These are phyloP conservation scores for Stemphylium vesicarium DNA, from an alignment of 2,329 filamentous ascomycete genomes.

Conservation along the genomic window DNA sequence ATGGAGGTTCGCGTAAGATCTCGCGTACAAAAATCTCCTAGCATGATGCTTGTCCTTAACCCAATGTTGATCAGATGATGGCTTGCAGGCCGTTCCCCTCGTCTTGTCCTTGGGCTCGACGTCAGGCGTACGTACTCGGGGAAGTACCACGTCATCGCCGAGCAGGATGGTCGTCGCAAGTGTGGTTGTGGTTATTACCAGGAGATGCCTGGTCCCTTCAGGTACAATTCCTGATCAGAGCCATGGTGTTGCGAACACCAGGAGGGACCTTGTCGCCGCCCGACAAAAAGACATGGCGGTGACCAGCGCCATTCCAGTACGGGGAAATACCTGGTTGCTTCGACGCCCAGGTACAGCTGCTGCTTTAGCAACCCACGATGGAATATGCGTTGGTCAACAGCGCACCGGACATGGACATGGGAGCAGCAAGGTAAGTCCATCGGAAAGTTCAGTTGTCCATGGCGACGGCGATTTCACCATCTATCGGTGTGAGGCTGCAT, in stretches of 20 bases:
- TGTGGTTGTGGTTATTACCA: neutral
- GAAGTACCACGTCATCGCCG: conserved; percentile 5
- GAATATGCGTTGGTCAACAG: conserved; percentile 4
- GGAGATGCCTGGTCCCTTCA: neutral
- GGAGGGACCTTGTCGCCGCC: conserved; percentile 1
- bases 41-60: conserved; percentile 22
- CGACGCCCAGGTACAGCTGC: neutral
- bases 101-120: conserved; percentile 1
- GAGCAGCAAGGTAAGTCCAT: neutral
- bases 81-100: conserved; percentile 6
- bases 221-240: neutral
- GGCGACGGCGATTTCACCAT: neutral
- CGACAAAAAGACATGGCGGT: conserved; percentile 1
- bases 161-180: neutral
- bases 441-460: neutral
- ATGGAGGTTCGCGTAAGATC: neutral
- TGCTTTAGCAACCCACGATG: conserved; percentile 2
- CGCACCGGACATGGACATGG: neutral
- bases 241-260: neutral
- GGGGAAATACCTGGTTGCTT: conserved; percentile 3
- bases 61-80: conserved; percentile 16
- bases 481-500: neutral
- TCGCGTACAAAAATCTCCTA: conserved; percentile 15
- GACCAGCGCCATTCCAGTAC: conserved; percentile 1
- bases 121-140: conserved; percentile 3